Conservation (phyloP, 257 asterid species). For the Eustoma russellianum region DNA sequence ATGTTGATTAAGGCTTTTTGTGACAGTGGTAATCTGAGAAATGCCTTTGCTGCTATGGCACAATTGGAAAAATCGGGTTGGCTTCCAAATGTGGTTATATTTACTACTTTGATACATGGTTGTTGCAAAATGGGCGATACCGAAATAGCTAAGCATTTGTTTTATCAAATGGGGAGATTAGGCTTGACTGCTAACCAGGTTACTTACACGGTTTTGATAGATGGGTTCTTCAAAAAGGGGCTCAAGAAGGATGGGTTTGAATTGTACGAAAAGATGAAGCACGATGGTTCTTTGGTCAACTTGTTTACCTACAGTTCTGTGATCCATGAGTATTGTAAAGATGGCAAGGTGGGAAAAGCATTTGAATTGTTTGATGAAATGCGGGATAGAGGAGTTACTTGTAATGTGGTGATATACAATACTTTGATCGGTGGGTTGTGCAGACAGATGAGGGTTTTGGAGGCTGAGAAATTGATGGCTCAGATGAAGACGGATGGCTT, state of each 20-base stretch:
- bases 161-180: conserved; percentile 29
- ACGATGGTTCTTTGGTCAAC: conserved; percentile 49
- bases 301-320: conserved; percentile 41
- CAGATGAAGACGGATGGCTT: conserved; percentile 50
- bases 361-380: conserved; percentile 49
- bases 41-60: conserved; percentile 39
- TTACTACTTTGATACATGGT: conserved; percentile 64
- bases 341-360: conserved; percentile 31
- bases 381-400: conserved; percentile 39
- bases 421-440: conserved; percentile 62
- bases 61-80: conserved; percentile 35
- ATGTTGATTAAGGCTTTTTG: conserved; percentile 69
- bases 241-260: conserved; percentile 46
- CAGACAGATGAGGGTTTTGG: conserved; percentile 24
- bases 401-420: conserved; percentile 61
- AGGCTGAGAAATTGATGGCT: conserved; percentile 36
- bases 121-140: conserved; percentile 48
- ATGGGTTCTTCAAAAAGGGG: conserved; percentile 54
- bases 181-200: conserved; percentile 62
- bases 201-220: conserved; percentile 53
- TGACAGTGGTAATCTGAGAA: conserved; percentile 34
- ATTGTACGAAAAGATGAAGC: conserved; percentile 55
- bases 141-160: conserved; percentile 41
- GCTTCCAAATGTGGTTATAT: conserved; percentile 52
- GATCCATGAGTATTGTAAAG: conserved; percentile 38